Conservation (phyloP, 139 green algal genomes). For the Yamagishiella unicocca region DNA sequence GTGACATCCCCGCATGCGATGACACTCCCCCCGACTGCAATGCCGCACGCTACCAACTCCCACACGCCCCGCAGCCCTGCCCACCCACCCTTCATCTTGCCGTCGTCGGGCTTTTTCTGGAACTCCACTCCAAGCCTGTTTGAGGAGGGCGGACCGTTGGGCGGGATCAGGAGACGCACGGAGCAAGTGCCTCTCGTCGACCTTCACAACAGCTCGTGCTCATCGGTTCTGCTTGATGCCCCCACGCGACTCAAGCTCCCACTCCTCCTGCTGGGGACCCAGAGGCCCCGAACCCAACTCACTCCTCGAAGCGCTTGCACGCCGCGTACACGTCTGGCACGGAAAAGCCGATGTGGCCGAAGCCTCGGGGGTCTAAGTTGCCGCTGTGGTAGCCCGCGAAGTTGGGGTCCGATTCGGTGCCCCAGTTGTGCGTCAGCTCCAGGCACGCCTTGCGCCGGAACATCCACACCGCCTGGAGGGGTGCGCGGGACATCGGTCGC, state of each 20-base stretch:
- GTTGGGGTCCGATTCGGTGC: constrained; percentile 82
- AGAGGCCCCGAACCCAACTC: constrained; percentile 19
- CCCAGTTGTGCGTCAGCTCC: constrained; percentile 93
- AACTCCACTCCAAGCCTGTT: constrained; percentile 86
- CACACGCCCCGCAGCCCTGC: not conserved
- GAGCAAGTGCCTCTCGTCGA: no score
- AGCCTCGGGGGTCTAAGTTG: constrained; percentile 89
- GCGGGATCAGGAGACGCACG: not conserved
- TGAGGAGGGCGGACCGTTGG: not conserved
- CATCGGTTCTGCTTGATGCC: no score
- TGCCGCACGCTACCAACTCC: not conserved
- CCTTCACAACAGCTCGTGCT: no score
- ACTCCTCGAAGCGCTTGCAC: constrained; percentile 87
- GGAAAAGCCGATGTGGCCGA: constrained; percentile 91
- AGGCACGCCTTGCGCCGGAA: constrained; percentile 55
- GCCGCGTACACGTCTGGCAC: constrained; percentile 90
- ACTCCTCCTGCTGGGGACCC: not conserved
- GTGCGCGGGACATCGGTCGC: no score
- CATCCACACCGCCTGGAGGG: constrained; percentile 68
- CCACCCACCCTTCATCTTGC: constrained; percentile 85
- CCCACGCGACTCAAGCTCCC: not conserved
- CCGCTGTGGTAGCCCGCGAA: constrained; percentile 82
- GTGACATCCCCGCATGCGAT: no score
- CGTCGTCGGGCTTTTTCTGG: constrained; percentile 91
- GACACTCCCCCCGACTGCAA: no score